Percentiles rank a stretch among this genome's conserved stretches.
Conservation (phyloP, 768 basidiomycete species). For the Boletus subcaerulescens region DNA sequence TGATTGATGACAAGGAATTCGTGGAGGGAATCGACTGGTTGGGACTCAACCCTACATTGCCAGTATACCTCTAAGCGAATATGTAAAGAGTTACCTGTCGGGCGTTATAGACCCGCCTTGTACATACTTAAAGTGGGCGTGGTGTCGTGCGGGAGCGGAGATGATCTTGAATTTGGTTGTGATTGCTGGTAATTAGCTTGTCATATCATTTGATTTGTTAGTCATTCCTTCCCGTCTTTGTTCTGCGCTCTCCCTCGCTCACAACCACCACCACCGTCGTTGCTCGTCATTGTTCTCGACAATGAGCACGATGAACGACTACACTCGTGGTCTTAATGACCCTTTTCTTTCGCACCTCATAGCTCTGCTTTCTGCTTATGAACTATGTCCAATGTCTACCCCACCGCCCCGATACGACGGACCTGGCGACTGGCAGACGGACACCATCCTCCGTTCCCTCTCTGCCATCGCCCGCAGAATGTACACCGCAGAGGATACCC, state of each 20-base stretch:
- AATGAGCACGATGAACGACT: slow-evolving; percentile 35
- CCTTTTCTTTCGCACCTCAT: slow-evolving; percentile 54
- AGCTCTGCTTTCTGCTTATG: slow-evolving; percentile 56
- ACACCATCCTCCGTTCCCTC: slow-evolving; percentile 53
- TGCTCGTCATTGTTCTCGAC: slow-evolving; percentile 21
- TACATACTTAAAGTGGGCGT: not conserved
- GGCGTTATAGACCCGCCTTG: not conserved
- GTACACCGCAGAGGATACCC: slow-evolving; percentile 51
- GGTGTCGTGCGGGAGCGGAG: slow-evolving; percentile 14
- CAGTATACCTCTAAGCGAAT: slow-evolving; percentile 56
- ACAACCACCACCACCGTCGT: slow-evolving; percentile 5
- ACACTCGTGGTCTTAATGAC: slow-evolving; percentile 23
- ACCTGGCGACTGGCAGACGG: slow-evolving; percentile 55
- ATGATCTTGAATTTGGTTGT: slow-evolving; percentile 12
- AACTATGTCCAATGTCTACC: slow-evolving; percentile 48
- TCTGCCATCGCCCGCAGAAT: slow-evolving; percentile 50
- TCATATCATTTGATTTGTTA: not conserved
- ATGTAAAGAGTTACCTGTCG: slow-evolving; percentile 5
- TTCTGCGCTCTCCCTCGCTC: slow-evolving; percentile 1
- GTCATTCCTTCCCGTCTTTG: not conserved
- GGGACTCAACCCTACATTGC: slow-evolving; percentile 72
- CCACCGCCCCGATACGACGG: slow-evolving; percentile 56
- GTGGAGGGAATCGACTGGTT: slow-evolving; percentile 70
- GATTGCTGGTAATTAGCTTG: slow-evolving; percentile 1
- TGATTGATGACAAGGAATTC: slow-evolving; percentile 76